Conservation (phyloP, 192 early-diverging fungal species). For the Entrophospora sp. region DNA sequence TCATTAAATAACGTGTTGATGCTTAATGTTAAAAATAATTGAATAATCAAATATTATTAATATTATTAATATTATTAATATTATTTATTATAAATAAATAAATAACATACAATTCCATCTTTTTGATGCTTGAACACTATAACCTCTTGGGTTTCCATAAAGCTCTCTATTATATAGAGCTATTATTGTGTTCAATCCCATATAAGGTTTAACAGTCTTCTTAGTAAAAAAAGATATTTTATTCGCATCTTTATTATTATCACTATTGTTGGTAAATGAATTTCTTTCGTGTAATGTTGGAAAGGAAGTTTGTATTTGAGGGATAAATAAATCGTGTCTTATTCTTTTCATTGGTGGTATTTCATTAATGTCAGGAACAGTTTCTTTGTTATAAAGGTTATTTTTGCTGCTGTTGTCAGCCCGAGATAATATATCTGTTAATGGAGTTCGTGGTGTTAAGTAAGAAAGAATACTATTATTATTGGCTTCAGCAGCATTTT, state of each 20-base stretch:
- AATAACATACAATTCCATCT: background rate
- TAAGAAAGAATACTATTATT: background rate
- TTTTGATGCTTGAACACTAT: background rate
- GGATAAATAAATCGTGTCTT: background rate
- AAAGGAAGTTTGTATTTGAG: no score
- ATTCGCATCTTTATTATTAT: no score
- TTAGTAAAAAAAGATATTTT: background rate
- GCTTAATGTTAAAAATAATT: no score
- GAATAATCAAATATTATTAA: no score
- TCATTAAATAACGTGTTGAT: constrained; percentile 17
- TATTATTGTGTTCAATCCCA: background rate
- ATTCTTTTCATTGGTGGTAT: constrained; percentile 1
- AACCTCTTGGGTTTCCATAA: constrained; percentile 8
- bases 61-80: background rate
- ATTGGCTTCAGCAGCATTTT: no score
- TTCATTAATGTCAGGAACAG: background rate
- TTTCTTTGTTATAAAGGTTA: background rate
- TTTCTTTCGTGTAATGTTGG: background rate
- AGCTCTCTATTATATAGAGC: constrained; percentile 10
- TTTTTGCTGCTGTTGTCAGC: background rate
- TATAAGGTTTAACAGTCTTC: background rate
- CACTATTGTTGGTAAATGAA: background rate
- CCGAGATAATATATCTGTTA: background rate
- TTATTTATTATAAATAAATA: background rate
- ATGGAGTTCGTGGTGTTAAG: background rate